These are phyloP conservation scores for Planoprotostelium fungivorum DNA, from an alignment of 78 protist genomes.

Conservation along the genomic window DNA sequence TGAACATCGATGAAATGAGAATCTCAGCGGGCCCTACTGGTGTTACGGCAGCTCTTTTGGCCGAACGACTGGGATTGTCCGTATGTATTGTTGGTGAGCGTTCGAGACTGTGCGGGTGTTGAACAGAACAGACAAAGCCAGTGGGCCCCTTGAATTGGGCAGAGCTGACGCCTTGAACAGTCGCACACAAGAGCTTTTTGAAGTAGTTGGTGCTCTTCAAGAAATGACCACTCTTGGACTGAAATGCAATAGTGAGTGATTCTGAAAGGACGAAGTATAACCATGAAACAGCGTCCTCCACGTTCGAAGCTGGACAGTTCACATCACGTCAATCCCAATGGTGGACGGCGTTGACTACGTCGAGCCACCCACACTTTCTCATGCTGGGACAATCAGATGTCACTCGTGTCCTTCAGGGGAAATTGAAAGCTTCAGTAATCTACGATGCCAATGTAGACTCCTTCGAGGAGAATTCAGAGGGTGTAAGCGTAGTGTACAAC, in stretches of 20 bases:
- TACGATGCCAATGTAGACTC: not conserved
- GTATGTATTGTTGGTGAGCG: not conserved
- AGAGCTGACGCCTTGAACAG: not conserved
- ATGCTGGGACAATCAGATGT: not conserved
- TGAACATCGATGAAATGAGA: not conserved
- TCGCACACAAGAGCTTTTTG: not conserved
- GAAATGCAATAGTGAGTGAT: not conserved
- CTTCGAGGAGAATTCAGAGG: not conserved
- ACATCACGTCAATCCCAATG: not conserved
- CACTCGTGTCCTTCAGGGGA: not conserved
- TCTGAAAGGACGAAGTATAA: not conserved
- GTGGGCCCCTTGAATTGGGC: not conserved
- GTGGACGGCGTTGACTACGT: not conserved
- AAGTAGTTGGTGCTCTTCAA: not conserved
- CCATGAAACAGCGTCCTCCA: not conserved
- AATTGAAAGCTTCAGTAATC: too few relatives aligned
- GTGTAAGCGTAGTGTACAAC: not conserved
- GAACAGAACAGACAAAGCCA: not conserved
- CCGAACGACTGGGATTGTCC: not conserved
- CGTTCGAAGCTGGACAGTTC: not conserved
- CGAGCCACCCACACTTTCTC: not conserved
- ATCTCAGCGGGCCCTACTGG: not conserved
- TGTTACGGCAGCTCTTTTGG: not conserved
- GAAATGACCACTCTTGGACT: not conserved
- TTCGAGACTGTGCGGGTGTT: not conserved